Evolutionary conservation across 2,329 filamentous ascomycete genomes (phyloP).

Genomic region (Xylariaceae sp.): DNA sequence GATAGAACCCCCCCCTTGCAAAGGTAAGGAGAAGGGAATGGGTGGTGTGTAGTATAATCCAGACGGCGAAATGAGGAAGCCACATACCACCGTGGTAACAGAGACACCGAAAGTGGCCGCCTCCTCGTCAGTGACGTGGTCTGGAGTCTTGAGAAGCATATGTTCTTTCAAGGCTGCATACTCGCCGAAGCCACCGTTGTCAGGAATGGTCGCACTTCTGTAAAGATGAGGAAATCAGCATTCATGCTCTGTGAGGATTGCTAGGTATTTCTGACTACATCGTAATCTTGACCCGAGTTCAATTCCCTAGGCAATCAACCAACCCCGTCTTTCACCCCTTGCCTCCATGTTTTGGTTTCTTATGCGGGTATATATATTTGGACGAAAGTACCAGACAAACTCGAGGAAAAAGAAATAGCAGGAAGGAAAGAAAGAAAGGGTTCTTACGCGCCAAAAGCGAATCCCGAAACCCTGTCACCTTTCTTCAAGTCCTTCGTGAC

Average conservation of each 20-base stretch:
- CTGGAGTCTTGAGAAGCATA: conserved; percentile 52
- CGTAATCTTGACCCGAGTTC: no score
- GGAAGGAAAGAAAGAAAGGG: not conserved
- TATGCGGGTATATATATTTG: no score
- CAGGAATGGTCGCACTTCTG: conserved; percentile 45
- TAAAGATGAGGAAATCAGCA: not conserved
- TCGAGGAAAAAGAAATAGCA: not conserved
- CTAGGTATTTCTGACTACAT: no score
- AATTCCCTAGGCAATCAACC: no score
- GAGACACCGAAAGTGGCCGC: conserved; percentile 52
- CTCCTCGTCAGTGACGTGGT: conserved; percentile 53
- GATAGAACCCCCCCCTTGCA: not conserved
- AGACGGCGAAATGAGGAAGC: not conserved
- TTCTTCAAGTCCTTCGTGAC: conserved; percentile 52
- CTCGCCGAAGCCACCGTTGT: conserved; percentile 53
- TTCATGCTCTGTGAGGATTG: no score
- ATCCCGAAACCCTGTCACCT: conserved; percentile 56
- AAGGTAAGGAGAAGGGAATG: not conserved
- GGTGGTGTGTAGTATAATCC: no score
- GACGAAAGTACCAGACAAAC: no score
- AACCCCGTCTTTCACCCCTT: no score
- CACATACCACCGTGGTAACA: conserved; percentile 49
- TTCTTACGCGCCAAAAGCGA: conserved; percentile 34
- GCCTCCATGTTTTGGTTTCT: no score
- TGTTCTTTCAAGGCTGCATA: conserved; percentile 49